These are phyloP conservation scores for Paramecium caudatum DNA, from an alignment of 73 alveolate genomes.

Conservation along the genomic window DNA sequence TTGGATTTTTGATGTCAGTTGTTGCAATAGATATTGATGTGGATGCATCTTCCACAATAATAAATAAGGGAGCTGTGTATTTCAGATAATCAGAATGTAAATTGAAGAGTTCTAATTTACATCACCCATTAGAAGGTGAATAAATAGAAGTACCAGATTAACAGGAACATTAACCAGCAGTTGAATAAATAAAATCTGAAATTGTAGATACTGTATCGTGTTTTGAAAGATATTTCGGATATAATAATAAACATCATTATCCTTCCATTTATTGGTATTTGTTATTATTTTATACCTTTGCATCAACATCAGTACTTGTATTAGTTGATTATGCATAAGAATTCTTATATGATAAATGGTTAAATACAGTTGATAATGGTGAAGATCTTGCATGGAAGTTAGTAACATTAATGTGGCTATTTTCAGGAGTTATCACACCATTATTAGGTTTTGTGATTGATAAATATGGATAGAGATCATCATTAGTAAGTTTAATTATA, in stretches of 20 bases:
- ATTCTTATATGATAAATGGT: conserved; percentile 46
- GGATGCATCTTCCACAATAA: background rate
- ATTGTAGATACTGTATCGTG: background rate
- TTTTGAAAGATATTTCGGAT: conserved; percentile 29
- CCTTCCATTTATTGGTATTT: conserved; percentile 34
- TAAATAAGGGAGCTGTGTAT: background rate
- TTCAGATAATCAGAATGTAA: background rate
- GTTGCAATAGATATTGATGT: conserved; percentile 58
- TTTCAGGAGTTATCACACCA: conserved; percentile 52
- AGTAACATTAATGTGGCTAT: conserved; percentile 33
- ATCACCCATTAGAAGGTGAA: conserved; percentile 20
- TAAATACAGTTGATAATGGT: conserved; percentile 4
- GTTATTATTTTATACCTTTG: conserved; percentile 14
- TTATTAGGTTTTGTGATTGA: conserved; percentile 60
- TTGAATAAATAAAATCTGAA: background rate
- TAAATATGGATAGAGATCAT: conserved; percentile 52
- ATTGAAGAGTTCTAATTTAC: background rate
- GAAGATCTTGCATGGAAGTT: conserved; percentile 53
- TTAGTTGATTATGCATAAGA: conserved; percentile 48
- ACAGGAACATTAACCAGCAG: background rate
- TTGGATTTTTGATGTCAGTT: conserved; percentile 20
- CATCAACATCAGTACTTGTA: conserved; percentile 54
- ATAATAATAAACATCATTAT: conserved; percentile 11
- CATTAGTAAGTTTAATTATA: background rate
- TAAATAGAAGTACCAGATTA: background rate